Conservation (phyloP, 331 rosid species). For the Malus hybrid region DNA sequence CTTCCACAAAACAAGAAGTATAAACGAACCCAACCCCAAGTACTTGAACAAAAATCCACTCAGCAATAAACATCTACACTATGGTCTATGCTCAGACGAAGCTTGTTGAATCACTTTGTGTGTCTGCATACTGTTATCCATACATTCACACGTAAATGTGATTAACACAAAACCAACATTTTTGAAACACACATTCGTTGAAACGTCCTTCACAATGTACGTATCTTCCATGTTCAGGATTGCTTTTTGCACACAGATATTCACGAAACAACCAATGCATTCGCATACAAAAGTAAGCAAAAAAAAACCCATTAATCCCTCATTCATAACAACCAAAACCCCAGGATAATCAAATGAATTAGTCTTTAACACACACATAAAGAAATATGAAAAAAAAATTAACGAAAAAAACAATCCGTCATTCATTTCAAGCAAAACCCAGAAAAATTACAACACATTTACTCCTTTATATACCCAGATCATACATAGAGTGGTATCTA, state of each 20-base stretch:
- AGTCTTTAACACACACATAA: background rate
- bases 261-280: background rate
- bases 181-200: background rate
- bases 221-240: background rate
- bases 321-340: background rate
- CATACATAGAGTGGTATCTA: background rate
- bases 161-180: background rate
- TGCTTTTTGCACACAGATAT: background rate
- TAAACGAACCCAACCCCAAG: background rate
- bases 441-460: background rate
- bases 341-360: background rate
- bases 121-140: background rate
- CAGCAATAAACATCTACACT: background rate
- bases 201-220: background rate
- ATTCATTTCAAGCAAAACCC: constrained; percentile 8
- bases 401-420: background rate
- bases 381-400: background rate
- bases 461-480: background rate
- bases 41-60: background rate
- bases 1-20: background rate
- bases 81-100: background rate
- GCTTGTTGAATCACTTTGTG: background rate
- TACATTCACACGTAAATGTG: background rate
- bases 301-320: background rate
- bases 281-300: background rate